A percentile compares a stretch with the other conserved stretches of the same genome.
Conservation (phyloP, 129 eudicot species). For the Apium graveolens region DNA sequence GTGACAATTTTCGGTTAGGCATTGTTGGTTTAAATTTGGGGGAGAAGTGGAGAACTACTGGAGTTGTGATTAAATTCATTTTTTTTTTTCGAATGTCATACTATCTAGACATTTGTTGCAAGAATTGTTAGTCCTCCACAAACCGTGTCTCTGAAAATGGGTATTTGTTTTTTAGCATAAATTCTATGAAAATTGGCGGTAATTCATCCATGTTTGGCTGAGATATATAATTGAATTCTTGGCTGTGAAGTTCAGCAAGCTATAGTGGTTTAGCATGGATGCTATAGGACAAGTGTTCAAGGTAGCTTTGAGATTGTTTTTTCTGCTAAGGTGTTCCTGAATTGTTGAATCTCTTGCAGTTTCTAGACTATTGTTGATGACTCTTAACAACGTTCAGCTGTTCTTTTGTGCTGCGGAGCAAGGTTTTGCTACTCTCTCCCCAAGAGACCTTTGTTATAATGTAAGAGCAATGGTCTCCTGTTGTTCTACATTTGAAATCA, state of each 20-base stretch:
- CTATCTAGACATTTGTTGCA: not conserved
- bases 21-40: not conserved
- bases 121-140: not conserved
- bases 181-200: not conserved
- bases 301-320: not conserved
- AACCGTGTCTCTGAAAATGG: not conserved
- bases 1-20: not conserved
- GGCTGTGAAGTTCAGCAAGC: not conserved
- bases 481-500: conserved; percentile 1
- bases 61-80: not conserved
- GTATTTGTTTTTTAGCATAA: not conserved
- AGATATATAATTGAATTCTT: not conserved
- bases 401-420: not conserved
- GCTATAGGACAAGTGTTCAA: not conserved
- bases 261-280: not conserved
- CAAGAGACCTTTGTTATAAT: conserved; percentile 10
- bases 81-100: not conserved
- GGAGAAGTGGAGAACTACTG: not conserved
- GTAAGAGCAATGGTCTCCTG: conserved; percentile 11
- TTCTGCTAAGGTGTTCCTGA: not conserved
- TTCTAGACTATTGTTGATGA: not conserved
- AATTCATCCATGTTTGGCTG: not conserved
- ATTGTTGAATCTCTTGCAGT: not conserved
- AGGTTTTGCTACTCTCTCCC: not conserved
- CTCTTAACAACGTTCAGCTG: not conserved